Conservation (phyloP, 805 yeast genomes). For the Wickerhamiella lipophila region DNA sequence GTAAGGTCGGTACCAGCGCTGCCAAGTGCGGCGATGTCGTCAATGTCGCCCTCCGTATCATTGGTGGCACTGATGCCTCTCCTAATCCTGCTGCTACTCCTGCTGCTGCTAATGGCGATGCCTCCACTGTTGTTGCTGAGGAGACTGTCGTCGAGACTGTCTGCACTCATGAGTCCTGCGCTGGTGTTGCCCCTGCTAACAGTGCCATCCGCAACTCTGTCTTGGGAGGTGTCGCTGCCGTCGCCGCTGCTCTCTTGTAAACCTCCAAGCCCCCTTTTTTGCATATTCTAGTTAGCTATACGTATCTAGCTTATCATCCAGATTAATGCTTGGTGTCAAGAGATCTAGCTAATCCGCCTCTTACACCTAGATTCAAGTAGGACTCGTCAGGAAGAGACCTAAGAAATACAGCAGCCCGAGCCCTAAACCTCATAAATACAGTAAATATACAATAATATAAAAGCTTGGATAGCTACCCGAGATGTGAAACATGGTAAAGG, state of each 20-base stretch:
- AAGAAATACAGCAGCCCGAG: no score
- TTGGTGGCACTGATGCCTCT: slow-evolving; percentile 1
- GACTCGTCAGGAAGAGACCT: no score
- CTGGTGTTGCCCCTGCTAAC: slow-evolving; percentile 10
- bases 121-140: neutral
- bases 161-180: slow-evolving; percentile 8
- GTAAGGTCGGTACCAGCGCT: neutral
- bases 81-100: slow-evolving; percentile 13
- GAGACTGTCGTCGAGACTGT: slow-evolving; percentile 8
- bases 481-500: neutral
- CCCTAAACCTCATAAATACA: no score
- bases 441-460: neutral
- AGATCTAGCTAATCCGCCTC: no score
- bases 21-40: neutral
- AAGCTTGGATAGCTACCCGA: neutral
- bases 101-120: slow-evolving; percentile 3
- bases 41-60: neutral
- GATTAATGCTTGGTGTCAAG: no score
- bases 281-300: no score
- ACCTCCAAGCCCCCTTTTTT: no score
- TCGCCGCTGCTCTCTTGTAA: slow-evolving; percentile 9
- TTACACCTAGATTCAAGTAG: no score
- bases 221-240: slow-evolving; percentile 2
- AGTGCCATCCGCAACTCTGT: slow-evolving; percentile 5
- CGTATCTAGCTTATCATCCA: no score